Evolutionary conservation across 805 yeast species (phyloP).

Genomic region (Yarrowia sp.): DNA sequence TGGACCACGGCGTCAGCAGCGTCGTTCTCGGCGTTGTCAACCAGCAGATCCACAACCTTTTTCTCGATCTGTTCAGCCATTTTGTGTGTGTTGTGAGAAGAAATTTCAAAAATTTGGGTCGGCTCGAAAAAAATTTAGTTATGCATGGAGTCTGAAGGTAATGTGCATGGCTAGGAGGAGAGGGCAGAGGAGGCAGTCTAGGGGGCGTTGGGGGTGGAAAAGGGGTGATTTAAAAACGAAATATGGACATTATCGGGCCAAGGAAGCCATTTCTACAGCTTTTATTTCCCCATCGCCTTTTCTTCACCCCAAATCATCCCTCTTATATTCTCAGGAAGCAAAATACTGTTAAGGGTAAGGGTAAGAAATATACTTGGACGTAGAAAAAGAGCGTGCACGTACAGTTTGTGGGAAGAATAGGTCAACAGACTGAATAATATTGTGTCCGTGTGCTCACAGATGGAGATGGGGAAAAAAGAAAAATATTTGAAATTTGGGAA

Average conservation of each 20-base stretch:
- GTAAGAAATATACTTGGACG: not conserved
- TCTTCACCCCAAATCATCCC: not conserved
- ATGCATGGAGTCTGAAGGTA: not conserved
- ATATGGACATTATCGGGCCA: too few species aligned
- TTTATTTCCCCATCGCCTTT: too few species aligned
- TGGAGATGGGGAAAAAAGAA: too few species aligned
- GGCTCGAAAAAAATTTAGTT: not conserved
- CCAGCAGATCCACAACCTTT: not conserved
- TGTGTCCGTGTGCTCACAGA: not conserved
- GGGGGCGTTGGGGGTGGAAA: not conserved
- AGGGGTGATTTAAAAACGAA: not conserved
- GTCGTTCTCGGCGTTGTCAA: not conserved
- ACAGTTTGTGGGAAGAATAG: not conserved
- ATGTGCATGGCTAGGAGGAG: not conserved
- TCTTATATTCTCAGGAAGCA: not conserved
- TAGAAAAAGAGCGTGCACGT: too few species aligned
- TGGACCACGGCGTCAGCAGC: slow-evolving; percentile 6
- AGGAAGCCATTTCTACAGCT: too few species aligned
- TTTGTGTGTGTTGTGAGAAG: not conserved
- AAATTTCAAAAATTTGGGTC: not conserved
- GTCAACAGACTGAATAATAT: not conserved
- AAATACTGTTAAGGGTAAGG: not conserved
- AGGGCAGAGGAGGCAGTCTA: not conserved
- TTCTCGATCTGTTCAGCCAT: slow-evolving; percentile 22
- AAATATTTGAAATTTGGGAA: too few species aligned